phyloP scores from a whole-genome alignment of 1,284 basidiomycete species.

The Leccinum pachyderme region DNA sequence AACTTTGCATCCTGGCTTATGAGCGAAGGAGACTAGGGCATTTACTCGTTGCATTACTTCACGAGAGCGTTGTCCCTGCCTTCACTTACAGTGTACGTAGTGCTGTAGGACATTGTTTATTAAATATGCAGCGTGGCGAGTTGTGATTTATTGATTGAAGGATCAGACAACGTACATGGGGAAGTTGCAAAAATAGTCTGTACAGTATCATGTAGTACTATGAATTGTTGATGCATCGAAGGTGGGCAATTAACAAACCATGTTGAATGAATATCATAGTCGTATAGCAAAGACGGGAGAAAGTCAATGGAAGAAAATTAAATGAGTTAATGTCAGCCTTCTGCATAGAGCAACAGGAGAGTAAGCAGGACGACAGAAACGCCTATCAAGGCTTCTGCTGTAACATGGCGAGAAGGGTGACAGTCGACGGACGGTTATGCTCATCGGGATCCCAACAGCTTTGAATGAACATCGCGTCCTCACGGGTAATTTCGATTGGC shows the following conservation, averaged over 20 bases:
- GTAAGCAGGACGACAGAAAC: neutral
- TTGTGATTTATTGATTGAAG: neutral
- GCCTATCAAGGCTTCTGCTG: neutral
- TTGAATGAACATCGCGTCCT: conserved; percentile 15
- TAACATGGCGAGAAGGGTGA: neutral
- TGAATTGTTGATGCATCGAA: neutral
- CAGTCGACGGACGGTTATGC: neutral
- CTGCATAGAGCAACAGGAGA: neutral
- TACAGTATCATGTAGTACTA: neutral
- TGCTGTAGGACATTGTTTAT: neutral
- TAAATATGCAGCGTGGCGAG: neutral
- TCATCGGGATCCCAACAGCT: conserved; percentile 24
- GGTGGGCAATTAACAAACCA: neutral
- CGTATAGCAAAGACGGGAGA: neutral
- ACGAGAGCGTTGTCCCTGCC: neutral
- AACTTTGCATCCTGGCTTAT: conserved; percentile 88
- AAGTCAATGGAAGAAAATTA: neutral
- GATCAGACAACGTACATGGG: neutral
- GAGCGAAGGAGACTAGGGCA: conserved; percentile 61
- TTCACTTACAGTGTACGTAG: neutral
- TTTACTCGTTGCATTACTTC: neutral
- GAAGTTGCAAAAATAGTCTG: neutral
- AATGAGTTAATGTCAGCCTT: neutral
- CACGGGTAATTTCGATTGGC: conserved; percentile 2
- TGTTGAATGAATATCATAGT: neutral